Evolutionary conservation across 2,329 filamentous ascomycete species (phyloP).

Genomic region (Xylaria sp.): DNA sequence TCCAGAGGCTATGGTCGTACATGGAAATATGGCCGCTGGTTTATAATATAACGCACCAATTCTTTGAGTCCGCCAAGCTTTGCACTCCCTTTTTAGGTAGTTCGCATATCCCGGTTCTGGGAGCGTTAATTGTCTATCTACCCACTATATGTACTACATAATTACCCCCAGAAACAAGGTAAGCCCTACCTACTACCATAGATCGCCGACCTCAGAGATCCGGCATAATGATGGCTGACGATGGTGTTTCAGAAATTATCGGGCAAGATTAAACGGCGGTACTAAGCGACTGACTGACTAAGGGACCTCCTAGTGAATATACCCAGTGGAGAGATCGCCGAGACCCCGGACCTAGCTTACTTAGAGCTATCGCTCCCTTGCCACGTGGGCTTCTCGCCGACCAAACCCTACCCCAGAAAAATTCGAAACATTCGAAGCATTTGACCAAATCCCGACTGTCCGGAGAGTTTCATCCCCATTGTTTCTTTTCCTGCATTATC

Average conservation of each 20-base stretch:
- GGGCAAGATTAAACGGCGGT: constrained; percentile 18
- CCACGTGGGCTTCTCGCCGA: constrained; percentile 31
- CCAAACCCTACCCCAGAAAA: constrained; percentile 6
- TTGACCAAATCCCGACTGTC: constrained; percentile 9
- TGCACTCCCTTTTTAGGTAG: neutral
- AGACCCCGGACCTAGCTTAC: constrained; percentile 4
- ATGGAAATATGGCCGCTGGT: neutral
- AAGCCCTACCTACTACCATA: constrained; percentile 3
- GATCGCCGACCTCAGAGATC: constrained; percentile 21
- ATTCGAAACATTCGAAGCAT: neutral
- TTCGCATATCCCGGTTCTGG: neutral
- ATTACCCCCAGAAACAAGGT: neutral
- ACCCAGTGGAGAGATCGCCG: constrained; percentile 20
- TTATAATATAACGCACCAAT: neutral
- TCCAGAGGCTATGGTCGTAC: constrained; percentile 27
- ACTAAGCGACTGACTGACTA: neutral
- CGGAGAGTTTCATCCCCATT: constrained; percentile 1
- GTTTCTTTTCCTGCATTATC: constrained; percentile 21
- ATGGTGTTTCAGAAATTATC: constrained; percentile 15
- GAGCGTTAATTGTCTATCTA: neutral
- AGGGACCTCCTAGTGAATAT: neutral
- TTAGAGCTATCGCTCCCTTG: constrained; percentile 24
- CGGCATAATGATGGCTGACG: neutral
- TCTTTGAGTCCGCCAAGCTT: neutral
- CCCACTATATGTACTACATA: neutral